These are phyloP conservation scores for Phytophthora aleatoria DNA, from an alignment of 352 stramenopile species.

Conservation along the genomic window DNA sequence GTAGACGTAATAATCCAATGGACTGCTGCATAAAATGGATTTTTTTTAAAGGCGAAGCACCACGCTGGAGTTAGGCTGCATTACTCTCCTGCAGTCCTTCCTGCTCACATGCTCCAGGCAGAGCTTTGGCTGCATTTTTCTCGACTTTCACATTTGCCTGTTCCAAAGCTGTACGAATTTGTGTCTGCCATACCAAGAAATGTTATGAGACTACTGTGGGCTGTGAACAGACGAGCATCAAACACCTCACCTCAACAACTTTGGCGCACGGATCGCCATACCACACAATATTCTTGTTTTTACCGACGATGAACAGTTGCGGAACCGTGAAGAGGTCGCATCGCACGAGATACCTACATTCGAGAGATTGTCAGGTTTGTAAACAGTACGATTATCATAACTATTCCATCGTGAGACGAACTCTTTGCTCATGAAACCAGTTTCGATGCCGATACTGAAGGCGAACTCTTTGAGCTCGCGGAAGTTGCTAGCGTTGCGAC, in stretches of 20 bases:
- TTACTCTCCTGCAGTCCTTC: conserved; percentile 20
- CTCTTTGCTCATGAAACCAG: conserved; percentile 73
- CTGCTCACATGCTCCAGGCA: conserved; percentile 2
- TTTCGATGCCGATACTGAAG: conserved; percentile 73
- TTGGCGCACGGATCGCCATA: conserved; percentile 50
- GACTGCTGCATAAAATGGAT: conserved; percentile 3
- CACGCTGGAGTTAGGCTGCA: conserved; percentile 13
- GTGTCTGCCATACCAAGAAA: neutral
- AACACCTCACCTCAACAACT: conserved; percentile 38
- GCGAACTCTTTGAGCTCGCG: conserved; percentile 51
- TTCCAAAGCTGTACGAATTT: conserved; percentile 42
- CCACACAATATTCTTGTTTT: conserved; percentile 62
- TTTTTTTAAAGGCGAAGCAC: neutral
- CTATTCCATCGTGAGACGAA: conserved; percentile 28
- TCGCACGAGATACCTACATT: conserved; percentile 63
- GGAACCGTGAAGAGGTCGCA: conserved; percentile 60
- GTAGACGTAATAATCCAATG: neutral
- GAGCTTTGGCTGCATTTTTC: neutral
- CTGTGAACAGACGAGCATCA: neutral
- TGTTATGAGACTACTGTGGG: neutral
- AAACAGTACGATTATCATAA: neutral
- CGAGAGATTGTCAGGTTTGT: conserved; percentile 7
- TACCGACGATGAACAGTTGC: conserved; percentile 65
- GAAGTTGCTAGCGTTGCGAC: conserved; percentile 58
- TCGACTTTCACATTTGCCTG: conserved; percentile 33